phyloP scores from a whole-genome alignment of 805 yeast genomes.

The Candida taoyuanica region DNA sequence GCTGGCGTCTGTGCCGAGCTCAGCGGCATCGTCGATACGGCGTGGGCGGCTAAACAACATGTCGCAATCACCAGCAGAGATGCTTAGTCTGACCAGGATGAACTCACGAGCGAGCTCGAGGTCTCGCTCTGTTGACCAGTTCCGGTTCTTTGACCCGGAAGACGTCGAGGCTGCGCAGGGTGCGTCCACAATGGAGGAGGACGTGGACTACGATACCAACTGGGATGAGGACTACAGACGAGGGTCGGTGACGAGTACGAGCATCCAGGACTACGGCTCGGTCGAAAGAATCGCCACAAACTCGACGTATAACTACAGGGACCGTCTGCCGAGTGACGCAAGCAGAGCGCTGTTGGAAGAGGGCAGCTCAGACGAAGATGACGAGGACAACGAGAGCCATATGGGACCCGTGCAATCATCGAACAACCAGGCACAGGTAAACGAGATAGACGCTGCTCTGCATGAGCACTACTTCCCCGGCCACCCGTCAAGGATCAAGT shows the following conservation, averaged over 20 bases:
- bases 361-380: conserved; percentile 28
- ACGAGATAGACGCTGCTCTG: conserved; percentile 27
- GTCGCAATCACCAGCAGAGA: conserved; percentile 17
- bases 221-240: conserved; percentile 58
- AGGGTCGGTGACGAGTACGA: conserved; percentile 30
- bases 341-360: conserved; percentile 28
- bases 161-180: conserved; percentile 88
- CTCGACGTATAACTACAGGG: conserved; percentile 33
- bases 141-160: conserved; percentile 77
- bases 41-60: conserved; percentile 20
- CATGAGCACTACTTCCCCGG: conserved; percentile 43
- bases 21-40: conserved; percentile 27
- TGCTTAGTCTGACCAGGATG: conserved; percentile 22
- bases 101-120: conserved; percentile 32
- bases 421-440: conserved; percentile 14
- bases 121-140: conserved; percentile 38
- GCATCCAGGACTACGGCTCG: conserved; percentile 23
- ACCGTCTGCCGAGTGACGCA: conserved; percentile 35
- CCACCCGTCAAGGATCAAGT: conserved; percentile 40
- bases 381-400: conserved; percentile 31
- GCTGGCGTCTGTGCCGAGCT: conserved; percentile 15
- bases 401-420: conserved; percentile 25
- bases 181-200: conserved; percentile 66
- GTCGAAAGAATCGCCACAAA: conserved; percentile 24
- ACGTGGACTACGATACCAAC: conserved; percentile 65